Conservation (phyloP, 148 eudicot species). For the Rhododendron mucronatum region DNA sequence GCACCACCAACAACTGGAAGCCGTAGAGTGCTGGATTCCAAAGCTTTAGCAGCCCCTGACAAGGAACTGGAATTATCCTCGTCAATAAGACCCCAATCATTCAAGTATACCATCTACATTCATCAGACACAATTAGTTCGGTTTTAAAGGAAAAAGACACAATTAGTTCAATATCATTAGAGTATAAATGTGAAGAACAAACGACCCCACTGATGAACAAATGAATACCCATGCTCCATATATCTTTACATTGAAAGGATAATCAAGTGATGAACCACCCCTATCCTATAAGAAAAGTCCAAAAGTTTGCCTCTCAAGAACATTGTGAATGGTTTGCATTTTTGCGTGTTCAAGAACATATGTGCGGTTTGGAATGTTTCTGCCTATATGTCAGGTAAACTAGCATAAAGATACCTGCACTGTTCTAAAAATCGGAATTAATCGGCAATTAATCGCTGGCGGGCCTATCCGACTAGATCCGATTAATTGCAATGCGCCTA, state of each 20-base stretch:
- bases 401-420: background rate
- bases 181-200: background rate
- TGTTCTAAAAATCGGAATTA: no score
- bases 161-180: background rate
- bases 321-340: background rate
- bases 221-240: background rate
- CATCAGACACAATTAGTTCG: constrained; percentile 1
- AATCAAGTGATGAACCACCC: background rate
- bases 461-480: no score
- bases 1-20: constrained; percentile 80
- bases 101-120: constrained; percentile 57
- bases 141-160: background rate
- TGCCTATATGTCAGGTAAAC: background rate
- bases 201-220: background rate
- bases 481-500: no score
- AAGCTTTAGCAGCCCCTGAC: constrained; percentile 51
- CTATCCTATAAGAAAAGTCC: background rate
- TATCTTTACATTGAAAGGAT: background rate
- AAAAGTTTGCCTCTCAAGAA: background rate
- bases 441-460: no score
- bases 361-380: background rate
- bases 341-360: background rate
- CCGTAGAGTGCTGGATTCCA: constrained; percentile 67
- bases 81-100: constrained; percentile 55
- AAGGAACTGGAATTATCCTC: constrained; percentile 56